These are phyloP conservation scores for Trichoderma orchidacearum DNA, from an alignment of 495 filamentous ascomycete genomes.

Conservation along the genomic window DNA sequence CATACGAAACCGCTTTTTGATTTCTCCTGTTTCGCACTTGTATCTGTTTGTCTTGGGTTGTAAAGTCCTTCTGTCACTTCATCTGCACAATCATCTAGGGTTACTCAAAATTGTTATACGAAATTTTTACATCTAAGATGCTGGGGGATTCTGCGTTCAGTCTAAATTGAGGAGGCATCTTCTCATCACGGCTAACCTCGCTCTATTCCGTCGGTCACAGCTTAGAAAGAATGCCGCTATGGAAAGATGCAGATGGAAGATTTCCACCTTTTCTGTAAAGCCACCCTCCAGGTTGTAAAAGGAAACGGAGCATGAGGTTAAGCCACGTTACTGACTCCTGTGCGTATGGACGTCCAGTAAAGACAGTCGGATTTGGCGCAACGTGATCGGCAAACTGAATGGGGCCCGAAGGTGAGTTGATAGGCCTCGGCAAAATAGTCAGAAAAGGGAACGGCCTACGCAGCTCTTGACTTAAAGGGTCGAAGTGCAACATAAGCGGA, in stretches of 20 bases:
- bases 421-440: background rate
- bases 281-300: background rate
- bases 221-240: background rate
- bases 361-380: background rate
- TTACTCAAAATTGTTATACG: background rate
- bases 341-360: slow-evolving; percentile 2
- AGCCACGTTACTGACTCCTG: no score
- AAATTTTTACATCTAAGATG: background rate
- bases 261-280: background rate
- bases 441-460: no score
- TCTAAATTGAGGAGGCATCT: background rate
- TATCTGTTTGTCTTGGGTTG: background rate
- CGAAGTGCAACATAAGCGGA: no score
- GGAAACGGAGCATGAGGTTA: background rate
- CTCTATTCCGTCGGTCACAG: background rate
- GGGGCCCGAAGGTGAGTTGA: background rate
- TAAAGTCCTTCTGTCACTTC: background rate
- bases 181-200: background rate
- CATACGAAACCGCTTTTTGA: background rate
- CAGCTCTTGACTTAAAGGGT: no score
- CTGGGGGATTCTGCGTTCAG: background rate
- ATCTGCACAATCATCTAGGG: background rate
- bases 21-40: background rate
- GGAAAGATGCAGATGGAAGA: background rate
- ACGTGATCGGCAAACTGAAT: background rate